Evolutionary conservation across 2,329 filamentous ascomycete species (phyloP).

Genomic region (Camptophora hylomeconis): DNA sequence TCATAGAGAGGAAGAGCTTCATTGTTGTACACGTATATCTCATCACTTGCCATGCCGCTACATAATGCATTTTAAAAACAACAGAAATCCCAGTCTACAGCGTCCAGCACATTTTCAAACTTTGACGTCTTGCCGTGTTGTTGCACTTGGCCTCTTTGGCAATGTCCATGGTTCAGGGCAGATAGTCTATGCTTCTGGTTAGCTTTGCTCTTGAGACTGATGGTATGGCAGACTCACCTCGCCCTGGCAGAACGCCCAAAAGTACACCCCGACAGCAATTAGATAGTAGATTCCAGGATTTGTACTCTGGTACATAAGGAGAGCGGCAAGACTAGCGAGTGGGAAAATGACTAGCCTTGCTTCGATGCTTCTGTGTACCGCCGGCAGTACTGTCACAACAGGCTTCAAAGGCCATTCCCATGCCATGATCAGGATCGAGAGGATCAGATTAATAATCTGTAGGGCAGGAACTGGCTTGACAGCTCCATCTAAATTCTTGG

Average conservation of each 20-base stretch:
- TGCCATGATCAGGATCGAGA: constrained; percentile 64
- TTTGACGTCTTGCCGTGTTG: constrained; percentile 17
- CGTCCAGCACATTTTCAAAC: constrained; percentile 19
- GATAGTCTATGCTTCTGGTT: constrained; percentile 39
- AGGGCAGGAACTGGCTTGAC: constrained; percentile 81
- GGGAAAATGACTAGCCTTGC: constrained; percentile 72
- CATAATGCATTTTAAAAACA: too few relatives aligned
- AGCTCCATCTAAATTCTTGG: constrained; percentile 72
- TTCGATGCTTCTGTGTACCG: constrained; percentile 80
- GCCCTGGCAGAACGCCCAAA: constrained; percentile 94
- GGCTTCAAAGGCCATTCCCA: constrained; percentile 83
- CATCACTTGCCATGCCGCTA: too few relatives aligned
- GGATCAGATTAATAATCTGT: constrained; percentile 77
- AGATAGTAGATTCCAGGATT: constrained; percentile 88
- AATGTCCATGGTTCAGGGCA: constrained; percentile 59
- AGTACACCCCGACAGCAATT: constrained; percentile 74
- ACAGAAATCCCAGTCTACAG: too few relatives aligned
- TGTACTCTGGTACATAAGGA: constrained; percentile 80
- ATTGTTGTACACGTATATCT: too few relatives aligned
- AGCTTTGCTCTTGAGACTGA: constrained; percentile 8
- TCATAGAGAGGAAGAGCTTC: too few relatives aligned
- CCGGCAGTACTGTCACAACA: constrained; percentile 43
- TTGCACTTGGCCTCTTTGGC: constrained; percentile 35
- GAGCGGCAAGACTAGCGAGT: constrained; percentile 57
- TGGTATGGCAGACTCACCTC: constrained; percentile 52